Conservation (phyloP, 805 yeast species). For the Starmerella davenportii region DNA sequence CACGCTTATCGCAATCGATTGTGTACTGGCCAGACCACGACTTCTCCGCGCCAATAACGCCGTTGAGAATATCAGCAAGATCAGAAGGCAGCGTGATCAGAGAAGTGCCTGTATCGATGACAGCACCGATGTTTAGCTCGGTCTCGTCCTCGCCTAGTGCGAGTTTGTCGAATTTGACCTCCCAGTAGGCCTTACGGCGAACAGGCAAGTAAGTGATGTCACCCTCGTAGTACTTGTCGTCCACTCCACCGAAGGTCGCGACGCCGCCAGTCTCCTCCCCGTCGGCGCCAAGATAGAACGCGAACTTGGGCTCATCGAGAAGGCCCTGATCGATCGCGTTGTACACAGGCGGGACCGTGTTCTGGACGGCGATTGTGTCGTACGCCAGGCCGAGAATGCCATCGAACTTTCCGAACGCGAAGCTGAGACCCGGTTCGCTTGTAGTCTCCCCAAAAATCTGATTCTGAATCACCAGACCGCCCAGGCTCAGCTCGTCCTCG, state of each 20-base stretch:
- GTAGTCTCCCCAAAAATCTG: constrained; percentile 98
- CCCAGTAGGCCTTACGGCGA: constrained; percentile 99
- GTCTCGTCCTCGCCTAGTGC: constrained; percentile 88
- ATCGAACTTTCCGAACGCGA: constrained; percentile 96
- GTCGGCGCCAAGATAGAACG: constrained; percentile 76
- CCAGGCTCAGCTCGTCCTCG: constrained; percentile 63
- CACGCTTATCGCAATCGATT: constrained; percentile 77
- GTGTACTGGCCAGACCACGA: constrained; percentile 96
- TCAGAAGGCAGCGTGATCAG: constrained; percentile 88
- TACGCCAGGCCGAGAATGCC: constrained; percentile 94
- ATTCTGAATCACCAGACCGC: constrained; percentile 64
- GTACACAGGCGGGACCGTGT: constrained; percentile 84
- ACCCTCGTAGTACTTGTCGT: constrained; percentile 57
- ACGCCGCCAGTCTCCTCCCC: constrained; percentile 61
- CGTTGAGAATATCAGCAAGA: constrained; percentile 83
- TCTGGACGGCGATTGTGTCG: constrained; percentile 74
- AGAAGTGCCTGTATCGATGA: constrained; percentile 97
- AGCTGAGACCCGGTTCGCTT: constrained; percentile 90
- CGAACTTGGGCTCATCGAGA: constrained; percentile 68
- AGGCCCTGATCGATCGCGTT: constrained; percentile 69
- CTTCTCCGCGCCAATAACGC: constrained; percentile 93
- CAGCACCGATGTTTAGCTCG: constrained; percentile 77
- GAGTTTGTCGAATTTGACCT: constrained; percentile 79
- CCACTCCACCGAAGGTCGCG: constrained; percentile 91
- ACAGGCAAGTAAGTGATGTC: constrained; percentile 90